These are phyloP conservation scores for Fusarium longipes DNA, from an alignment of 2,329 filamentous ascomycete genomes.

Conservation along the genomic window DNA sequence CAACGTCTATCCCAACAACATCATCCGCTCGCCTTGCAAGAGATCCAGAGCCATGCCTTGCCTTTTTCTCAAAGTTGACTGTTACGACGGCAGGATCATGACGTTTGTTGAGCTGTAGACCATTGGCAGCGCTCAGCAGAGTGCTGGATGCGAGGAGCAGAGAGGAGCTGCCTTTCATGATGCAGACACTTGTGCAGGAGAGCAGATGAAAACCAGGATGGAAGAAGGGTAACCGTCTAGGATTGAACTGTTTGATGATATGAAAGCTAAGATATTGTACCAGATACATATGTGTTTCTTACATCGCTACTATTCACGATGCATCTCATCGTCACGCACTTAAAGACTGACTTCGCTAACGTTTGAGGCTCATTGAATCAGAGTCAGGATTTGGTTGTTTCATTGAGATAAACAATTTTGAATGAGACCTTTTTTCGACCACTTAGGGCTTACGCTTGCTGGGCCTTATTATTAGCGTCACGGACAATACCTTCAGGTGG, in stretches of 20 bases:
- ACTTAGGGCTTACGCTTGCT: background rate
- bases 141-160: background rate
- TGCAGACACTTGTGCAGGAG: background rate
- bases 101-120: background rate
- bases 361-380: background rate
- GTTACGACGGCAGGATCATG: background rate
- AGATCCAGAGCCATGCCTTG: background rate
- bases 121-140: background rate
- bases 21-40: background rate
- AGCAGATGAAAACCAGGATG: too few relatives aligned
- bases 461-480: background rate
- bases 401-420: background rate
- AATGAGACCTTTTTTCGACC: background rate
- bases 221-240: background rate
- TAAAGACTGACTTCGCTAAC: background rate
- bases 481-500: too few relatives aligned
- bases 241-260: background rate
- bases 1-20: background rate
- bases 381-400: background rate
- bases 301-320: background rate
- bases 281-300: background rate
- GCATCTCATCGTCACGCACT: background rate
- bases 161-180: background rate
- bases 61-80: background rate
- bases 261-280: background rate